Evolutionary conservation across 2,329 filamentous ascomycete species (phyloP).

Genomic region (Fusarium piperis): DNA sequence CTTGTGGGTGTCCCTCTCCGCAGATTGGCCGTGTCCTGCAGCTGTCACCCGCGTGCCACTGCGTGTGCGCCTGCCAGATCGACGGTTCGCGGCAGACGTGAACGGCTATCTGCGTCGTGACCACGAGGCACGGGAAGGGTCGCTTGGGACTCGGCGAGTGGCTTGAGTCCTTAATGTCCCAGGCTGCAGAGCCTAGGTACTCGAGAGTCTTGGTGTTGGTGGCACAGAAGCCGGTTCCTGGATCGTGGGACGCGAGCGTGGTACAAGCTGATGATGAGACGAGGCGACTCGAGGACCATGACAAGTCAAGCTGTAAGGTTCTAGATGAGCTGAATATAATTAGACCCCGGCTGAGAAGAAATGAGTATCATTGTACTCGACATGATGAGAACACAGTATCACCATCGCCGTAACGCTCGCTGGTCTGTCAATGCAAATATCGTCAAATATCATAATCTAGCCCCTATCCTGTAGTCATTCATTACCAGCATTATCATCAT

Average conservation of each 20-base stretch:
- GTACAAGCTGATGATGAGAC: slow-evolving; percentile 8
- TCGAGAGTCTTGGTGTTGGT: background rate
- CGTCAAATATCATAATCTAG: slow-evolving; percentile 32
- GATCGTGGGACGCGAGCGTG: slow-evolving; percentile 34
- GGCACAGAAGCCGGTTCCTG: slow-evolving; percentile 25
- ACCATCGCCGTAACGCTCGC: background rate
- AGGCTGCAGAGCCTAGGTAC: background rate
- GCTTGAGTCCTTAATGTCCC: slow-evolving; percentile 27
- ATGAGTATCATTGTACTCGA: background rate
- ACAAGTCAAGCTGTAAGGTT: background rate
- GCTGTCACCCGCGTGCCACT: slow-evolving; percentile 15
- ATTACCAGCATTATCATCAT: slow-evolving; percentile 36
- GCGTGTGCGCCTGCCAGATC: slow-evolving; percentile 25
- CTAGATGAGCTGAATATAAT: background rate
- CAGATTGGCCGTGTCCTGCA: background rate
- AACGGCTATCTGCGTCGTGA: slow-evolving; percentile 28
- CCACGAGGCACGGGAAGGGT: slow-evolving; percentile 7
- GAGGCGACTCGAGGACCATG: slow-evolving; percentile 5
- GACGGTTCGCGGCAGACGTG: slow-evolving; percentile 4
- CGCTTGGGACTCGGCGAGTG: slow-evolving; percentile 22
- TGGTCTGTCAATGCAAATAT: slow-evolving; percentile 32
- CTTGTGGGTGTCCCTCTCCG: slow-evolving; percentile 2
- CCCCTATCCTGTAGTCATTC: slow-evolving; percentile 24
- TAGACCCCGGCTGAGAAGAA: background rate
- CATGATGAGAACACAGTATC: background rate